Conservation (phyloP, 129 eudicot genomes). For the Chrysanthemum makinoi region DNA sequence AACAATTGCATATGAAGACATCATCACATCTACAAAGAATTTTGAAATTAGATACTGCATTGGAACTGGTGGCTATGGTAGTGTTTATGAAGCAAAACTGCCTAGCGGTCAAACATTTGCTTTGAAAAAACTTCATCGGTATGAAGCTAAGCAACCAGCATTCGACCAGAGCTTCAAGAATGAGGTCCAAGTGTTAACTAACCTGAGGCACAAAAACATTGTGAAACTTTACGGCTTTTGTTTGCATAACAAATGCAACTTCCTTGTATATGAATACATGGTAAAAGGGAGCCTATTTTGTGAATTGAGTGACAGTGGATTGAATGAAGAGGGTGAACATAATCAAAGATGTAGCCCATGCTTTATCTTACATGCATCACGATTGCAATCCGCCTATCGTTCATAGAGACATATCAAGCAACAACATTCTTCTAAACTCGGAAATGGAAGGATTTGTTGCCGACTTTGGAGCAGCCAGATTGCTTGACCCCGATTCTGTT, state of each 20-base stretch:
- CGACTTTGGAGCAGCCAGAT: too few relatives aligned
- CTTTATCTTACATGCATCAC: too few relatives aligned
- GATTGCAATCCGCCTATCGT: too few relatives aligned
- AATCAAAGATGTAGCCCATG: too few relatives aligned
- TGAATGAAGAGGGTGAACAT: too few relatives aligned
- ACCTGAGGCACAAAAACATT: constrained; percentile 28
- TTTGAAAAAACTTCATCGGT: constrained; percentile 34
- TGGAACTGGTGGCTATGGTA: constrained; percentile 42
- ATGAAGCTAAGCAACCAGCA: constrained; percentile 24
- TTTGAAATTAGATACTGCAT: constrained; percentile 41
- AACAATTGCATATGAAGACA: constrained; percentile 30
- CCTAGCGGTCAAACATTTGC: constrained; percentile 24
- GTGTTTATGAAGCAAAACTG: constrained; percentile 30
- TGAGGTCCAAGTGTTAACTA: constrained; percentile 29
- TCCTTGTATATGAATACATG: constrained; percentile 39
- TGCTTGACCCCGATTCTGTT: too few relatives aligned
- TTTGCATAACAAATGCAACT: constrained; percentile 24
- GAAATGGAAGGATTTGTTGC: too few relatives aligned
- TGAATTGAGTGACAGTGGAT: background rate
- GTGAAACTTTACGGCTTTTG: constrained; percentile 38
- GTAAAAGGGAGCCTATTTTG: constrained; percentile 43
- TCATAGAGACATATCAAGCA: too few relatives aligned
- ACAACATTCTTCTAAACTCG: too few relatives aligned
- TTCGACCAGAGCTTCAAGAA: constrained; percentile 31
- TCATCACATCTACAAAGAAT: constrained; percentile 33